A percentile compares a stretch with the other conserved stretches of the same genome.
phyloP scores from a whole-genome alignment of 2,329 filamentous ascomycete species.

The Orbilia quercus region DNA sequence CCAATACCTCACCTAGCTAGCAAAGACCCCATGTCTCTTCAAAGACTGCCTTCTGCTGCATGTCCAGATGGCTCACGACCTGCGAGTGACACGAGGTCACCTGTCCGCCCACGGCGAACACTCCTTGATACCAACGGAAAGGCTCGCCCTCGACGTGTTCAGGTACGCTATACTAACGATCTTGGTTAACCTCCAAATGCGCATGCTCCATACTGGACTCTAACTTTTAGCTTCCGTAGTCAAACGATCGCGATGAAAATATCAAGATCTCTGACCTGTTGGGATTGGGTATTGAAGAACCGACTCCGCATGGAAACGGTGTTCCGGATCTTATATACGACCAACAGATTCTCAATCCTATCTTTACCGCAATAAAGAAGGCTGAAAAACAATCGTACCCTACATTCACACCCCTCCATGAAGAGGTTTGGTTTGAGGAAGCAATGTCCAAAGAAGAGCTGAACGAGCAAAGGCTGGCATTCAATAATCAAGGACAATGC shows the following conservation, averaged over 20 bases:
- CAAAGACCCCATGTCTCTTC: not conserved
- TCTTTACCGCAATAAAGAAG: not conserved
- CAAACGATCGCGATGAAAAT: not conserved
- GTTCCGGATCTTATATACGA: constrained; percentile 1
- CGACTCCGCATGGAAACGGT: not conserved
- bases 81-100: no score
- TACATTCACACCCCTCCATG: constrained; percentile 19
- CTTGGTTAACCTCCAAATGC: not conserved
- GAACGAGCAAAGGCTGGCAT: constrained; percentile 7
- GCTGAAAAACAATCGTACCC: constrained; percentile 3
- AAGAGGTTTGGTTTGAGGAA: constrained; percentile 23
- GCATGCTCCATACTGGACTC: not conserved
- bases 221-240: not conserved
- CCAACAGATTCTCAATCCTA: not conserved
- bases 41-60: not conserved
- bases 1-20: not conserved
- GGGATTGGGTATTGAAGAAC: not conserved
- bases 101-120: not conserved
- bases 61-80: not conserved
- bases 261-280: not conserved
- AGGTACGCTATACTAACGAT: not conserved
- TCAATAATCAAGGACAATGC: constrained; percentile 11
- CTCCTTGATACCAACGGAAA: not conserved
- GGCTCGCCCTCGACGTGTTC: not conserved
- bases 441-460: constrained; percentile 29